Base-by-base conservation (phyloP, 2,329 filamentous ascomycete genomes). In the Kalmusia sp. region DNA sequence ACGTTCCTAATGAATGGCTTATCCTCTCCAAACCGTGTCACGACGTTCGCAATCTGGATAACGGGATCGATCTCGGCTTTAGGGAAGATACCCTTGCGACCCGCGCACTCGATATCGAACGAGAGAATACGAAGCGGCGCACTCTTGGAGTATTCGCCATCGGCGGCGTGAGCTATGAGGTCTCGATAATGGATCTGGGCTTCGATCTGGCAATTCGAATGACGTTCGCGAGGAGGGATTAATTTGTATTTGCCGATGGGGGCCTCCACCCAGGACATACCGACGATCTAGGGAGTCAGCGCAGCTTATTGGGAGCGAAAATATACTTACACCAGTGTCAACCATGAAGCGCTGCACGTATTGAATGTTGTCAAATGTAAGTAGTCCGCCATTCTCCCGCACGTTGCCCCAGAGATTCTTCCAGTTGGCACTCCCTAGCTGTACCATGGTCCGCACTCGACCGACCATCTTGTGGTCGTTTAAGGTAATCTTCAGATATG, bases 101-200 rank as follows among this genome's bases (percentile, higher is more conserved):
- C 95, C 64, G 95, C 95, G 75, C 95, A 99, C 76, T 99, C 95
- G 64, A 99, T 99, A 84, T 99, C 95, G 69, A 99, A 98, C 4
- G 95, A 98, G 39, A 99, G 77, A 40, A 96, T 89, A 56, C 95
- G 87, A 3, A 99, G 80, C 0, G 95, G 95, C 0, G 96, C 95
- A 88, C 98, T 97, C 77, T 97, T 99, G 24, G 92, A 91, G 92
- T 93, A 99, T 71, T 98, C 93, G 15, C 93, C 93, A 61, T 95
- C 89, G 2, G 93, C 87, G 43, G 90, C 86, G 74, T 98, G 93
- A 8, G 95, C 87, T 58, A 97, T 87, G 7, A 99, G 80, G 65
- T 98, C 88, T 53, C 81, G 80, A 68, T 96, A 96, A 71, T 89
- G 87, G 51, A 96, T 85, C 62, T 88, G 84, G 11, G 93, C 95